Percentiles rank a stretch among this genome's conserved stretches.
Conservation (phyloP, 371 early-diverging fungal genomes). For the Pancytospora philotis region DNA sequence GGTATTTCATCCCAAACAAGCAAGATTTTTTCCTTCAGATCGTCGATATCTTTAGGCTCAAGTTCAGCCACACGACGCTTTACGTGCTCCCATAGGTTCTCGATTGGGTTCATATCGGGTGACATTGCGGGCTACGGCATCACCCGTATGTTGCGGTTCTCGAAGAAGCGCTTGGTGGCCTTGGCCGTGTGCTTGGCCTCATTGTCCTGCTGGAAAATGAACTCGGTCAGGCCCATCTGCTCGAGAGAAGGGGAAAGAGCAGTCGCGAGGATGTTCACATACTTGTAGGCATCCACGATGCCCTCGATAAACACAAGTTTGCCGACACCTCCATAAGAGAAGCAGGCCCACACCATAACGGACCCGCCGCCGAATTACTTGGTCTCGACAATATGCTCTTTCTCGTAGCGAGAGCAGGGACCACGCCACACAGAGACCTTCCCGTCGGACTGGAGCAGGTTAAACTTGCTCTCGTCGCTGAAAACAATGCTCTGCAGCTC, state of each 20-base stretch:
- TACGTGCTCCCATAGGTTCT: conserved; percentile 19
- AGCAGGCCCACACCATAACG: neutral
- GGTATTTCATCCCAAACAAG: neutral
- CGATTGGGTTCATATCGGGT: conserved; percentile 26
- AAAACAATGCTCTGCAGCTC: neutral
- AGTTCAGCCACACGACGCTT: neutral
- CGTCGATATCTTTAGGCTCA: neutral
- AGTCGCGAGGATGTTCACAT: neutral
- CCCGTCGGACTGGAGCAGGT: neutral
- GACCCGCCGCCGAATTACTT: neutral
- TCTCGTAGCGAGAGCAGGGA: neutral
- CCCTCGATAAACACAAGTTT: neutral
- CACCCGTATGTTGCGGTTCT: neutral
- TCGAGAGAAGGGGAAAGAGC: neutral
- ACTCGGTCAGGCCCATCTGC: neutral
- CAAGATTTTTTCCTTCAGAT: neutral
- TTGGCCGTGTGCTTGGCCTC: neutral
- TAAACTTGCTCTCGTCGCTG: neutral
- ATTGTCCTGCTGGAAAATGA: neutral
- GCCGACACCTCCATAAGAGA: neutral
- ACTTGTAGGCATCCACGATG: neutral
- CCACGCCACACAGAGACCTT: neutral
- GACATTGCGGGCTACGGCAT: conserved; percentile 11
- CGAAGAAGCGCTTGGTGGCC: neutral
- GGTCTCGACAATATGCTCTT: neutral